A percentile compares a stretch with the other conserved stretches of the same genome.
Conservation (phyloP, 257 asterid species). For the Solanum pimpinellifolium region DNA sequence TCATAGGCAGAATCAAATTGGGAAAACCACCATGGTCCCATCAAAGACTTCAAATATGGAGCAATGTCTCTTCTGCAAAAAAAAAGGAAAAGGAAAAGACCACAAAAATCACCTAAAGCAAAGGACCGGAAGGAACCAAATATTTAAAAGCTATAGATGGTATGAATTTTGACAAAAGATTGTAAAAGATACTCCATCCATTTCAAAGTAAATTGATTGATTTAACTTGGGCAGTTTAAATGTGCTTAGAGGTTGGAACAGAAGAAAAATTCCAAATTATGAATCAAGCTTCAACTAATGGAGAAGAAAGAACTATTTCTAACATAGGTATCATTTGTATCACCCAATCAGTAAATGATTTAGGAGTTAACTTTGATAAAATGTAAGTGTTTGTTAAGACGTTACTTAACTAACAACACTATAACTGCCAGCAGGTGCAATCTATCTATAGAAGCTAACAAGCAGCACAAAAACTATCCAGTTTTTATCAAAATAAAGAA, state of each 20-base stretch:
- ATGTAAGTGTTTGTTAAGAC: neutral
- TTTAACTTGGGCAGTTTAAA: neutral
- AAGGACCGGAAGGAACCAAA: neutral
- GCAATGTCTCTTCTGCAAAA: slow-evolving; percentile 85
- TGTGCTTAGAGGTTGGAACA: neutral
- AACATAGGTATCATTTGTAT: neutral
- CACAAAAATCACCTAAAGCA: neutral
- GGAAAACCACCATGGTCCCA: slow-evolving; percentile 99
- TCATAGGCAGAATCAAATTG: slow-evolving; percentile 86
- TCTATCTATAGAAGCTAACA: neutral
- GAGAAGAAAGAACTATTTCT: neutral
- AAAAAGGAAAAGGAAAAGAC: slow-evolving; percentile 2
- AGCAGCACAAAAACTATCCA: neutral
- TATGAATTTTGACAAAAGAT: neutral
- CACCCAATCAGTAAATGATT: neutral
- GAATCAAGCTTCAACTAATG: neutral
- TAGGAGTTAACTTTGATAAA: neutral
- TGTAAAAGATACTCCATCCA: neutral
- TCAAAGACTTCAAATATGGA: slow-evolving; percentile 73
- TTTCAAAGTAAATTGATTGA: neutral
- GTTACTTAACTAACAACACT: neutral
- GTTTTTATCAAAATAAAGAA: neutral
- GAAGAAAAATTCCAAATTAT: neutral
- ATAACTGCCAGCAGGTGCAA: neutral
- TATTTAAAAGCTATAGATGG: neutral